These are phyloP conservation scores for Claviceps quebecensis DNA, from an alignment of 2,329 filamentous ascomycete species.

Conservation along the genomic window DNA sequence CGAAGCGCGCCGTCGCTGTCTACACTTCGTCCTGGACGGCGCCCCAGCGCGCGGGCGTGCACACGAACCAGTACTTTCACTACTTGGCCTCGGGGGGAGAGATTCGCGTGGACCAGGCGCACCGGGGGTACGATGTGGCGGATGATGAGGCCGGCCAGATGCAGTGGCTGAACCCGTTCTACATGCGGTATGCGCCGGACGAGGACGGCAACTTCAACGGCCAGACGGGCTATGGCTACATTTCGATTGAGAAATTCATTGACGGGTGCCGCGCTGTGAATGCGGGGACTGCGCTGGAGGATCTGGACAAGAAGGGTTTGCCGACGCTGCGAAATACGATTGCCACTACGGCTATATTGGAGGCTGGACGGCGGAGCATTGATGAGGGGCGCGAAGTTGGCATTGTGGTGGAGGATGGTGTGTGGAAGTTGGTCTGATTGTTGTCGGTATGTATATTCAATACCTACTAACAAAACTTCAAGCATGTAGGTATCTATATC, in stretches of 20 bases:
- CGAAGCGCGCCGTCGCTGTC: conserved; percentile 67
- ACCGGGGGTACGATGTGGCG: conserved; percentile 89
- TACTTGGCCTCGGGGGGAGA: conserved; percentile 78
- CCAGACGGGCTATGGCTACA: conserved; percentile 83
- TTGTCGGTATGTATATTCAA: too few species aligned
- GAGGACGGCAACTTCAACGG: conserved; percentile 91
- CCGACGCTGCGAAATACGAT: conserved; percentile 83
- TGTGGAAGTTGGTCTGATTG: conserved; percentile 48
- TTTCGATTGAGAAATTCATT: conserved; percentile 92
- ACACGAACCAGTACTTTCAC: conserved; percentile 95
- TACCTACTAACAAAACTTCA: too few species aligned
- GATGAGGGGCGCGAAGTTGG: conserved; percentile 69
- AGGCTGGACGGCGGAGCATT: conserved; percentile 72
- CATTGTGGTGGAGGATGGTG: conserved; percentile 51
- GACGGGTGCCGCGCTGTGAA: conserved; percentile 73
- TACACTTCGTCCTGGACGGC: conserved; percentile 95
- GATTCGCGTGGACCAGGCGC: conserved; percentile 81
- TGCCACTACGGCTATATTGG: conserved; percentile 79
- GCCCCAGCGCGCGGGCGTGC: conserved; percentile 83
- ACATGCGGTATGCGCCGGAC: conserved; percentile 88
- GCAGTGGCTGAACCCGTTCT: conserved; percentile 87
- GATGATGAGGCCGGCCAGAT: conserved; percentile 58
- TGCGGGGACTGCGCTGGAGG: conserved; percentile 56
- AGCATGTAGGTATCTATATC: too few species aligned
- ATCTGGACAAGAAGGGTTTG: conserved; percentile 66